A percentile compares a stretch with the other conserved stretches of the same genome.
phyloP scores from a whole-genome alignment of 2,329 filamentous ascomycete species.

The Drechslerella stenobrocha region DNA sequence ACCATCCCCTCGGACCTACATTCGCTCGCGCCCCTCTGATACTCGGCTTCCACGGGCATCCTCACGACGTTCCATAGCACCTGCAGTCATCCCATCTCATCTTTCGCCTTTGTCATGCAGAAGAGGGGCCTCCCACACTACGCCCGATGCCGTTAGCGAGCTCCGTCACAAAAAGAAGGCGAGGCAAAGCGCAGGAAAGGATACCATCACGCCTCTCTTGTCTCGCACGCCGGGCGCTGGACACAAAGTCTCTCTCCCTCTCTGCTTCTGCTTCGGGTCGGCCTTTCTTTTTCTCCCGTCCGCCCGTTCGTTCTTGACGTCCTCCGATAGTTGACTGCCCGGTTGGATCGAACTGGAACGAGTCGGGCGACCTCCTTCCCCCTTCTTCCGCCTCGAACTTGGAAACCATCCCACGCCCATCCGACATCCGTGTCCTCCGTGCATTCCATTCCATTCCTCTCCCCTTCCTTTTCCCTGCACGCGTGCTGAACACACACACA shows the following conservation, averaged over 20 bases:
- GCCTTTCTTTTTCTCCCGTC: no score
- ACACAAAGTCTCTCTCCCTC: no score
- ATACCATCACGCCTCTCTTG: conserved; percentile 8
- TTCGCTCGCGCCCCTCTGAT: no score
- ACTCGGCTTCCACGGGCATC: no score
- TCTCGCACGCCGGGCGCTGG: no score
- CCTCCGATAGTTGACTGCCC: not conserved
- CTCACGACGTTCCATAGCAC: no score
- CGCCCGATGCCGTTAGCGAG: conserved; percentile 37
- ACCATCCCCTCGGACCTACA: no score
- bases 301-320: conserved; percentile 3
- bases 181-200: conserved; percentile 2
- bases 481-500: no score
- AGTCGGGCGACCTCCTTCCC: conserved; percentile 48
- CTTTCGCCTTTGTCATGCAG: conserved; percentile 3
- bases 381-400: conserved; percentile 36
- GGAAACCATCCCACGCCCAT: conserved; percentile 8
- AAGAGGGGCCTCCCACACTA: conserved; percentile 33
- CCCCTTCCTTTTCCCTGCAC: no score
- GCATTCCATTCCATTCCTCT: not conserved
- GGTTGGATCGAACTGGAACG: conserved; percentile 11
- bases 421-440: conserved; percentile 20
- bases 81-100: no score
- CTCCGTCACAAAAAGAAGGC: conserved; percentile 16
- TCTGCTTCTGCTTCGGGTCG: conserved; percentile 3